Conservation (phyloP, 1,139 yeast genomes). For the Blastobotrys illinoisensis region DNA sequence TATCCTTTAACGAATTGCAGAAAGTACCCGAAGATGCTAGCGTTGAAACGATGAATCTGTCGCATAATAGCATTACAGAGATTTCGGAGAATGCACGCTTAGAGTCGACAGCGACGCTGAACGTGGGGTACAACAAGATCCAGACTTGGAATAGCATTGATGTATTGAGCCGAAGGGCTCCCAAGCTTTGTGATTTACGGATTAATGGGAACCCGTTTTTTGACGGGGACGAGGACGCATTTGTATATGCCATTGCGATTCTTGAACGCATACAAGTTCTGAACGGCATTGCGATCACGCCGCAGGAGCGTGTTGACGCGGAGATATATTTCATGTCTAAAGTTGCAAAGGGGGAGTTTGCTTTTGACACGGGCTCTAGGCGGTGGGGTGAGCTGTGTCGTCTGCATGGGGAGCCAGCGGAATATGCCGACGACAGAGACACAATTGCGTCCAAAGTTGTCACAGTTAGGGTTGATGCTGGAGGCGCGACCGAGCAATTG, state of each 20-base stretch:
- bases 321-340: conserved; percentile 62
- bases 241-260: conserved; percentile 47
- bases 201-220: conserved; percentile 52
- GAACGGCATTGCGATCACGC: conserved; percentile 51
- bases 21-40: conserved; percentile 30
- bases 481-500: conserved; percentile 9
- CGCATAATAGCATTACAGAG: conserved; percentile 22
- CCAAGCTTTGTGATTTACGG: conserved; percentile 41
- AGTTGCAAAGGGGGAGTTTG: conserved; percentile 36
- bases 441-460: conserved; percentile 18
- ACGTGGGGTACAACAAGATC: conserved; percentile 46
- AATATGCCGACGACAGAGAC: conserved; percentile 12
- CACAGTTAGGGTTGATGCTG: conserved; percentile 13
- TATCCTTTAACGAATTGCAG: conserved; percentile 42
- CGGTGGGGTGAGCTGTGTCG: conserved; percentile 32
- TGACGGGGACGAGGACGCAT: conserved; percentile 32
- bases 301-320: conserved; percentile 51
- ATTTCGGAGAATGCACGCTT: not conserved
- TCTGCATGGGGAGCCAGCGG: conserved; percentile 28
- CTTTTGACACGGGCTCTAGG: conserved; percentile 25
- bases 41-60: conserved; percentile 21
- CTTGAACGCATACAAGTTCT: conserved; percentile 35
- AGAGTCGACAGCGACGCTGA: conserved; percentile 29
- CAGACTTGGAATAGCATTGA: conserved; percentile 48
- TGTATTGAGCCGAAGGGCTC: conserved; percentile 32